Evolutionary conservation across 768 basidiomycete species (phyloP).

Genomic region (Strobilomyces confusus): DNA sequence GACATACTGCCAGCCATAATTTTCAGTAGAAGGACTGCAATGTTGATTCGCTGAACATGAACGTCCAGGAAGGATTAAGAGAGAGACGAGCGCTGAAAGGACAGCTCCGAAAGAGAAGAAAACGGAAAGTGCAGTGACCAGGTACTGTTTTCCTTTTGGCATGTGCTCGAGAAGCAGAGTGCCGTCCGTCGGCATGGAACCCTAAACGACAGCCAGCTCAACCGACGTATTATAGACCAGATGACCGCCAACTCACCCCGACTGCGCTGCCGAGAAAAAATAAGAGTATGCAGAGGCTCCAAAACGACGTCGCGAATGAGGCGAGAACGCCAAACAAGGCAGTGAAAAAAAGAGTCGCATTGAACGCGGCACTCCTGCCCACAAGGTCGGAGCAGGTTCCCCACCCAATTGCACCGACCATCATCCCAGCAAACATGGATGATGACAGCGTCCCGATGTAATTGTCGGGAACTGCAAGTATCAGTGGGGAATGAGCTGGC

Average conservation of each 20-base stretch:
- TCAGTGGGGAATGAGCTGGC: slow-evolving; percentile 14
- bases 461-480: slow-evolving; percentile 57
- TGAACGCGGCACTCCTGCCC: slow-evolving; percentile 89
- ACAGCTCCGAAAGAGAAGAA: slow-evolving; percentile 96
- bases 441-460: slow-evolving; percentile 82
- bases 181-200: slow-evolving; percentile 96
- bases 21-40: slow-evolving; percentile 67
- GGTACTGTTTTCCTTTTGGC: slow-evolving; percentile 86
- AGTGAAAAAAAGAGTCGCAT: slow-evolving; percentile 87
- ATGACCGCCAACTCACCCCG: slow-evolving; percentile 55
- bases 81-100: slow-evolving; percentile 73
- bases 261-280: slow-evolving; percentile 93
- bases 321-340: slow-evolving; percentile 82
- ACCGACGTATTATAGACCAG: neutral
- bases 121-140: slow-evolving; percentile 88
- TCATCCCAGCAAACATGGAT: slow-evolving; percentile 95
- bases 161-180: slow-evolving; percentile 90
- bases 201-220: slow-evolving; percentile 39
- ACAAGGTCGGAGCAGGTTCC: slow-evolving; percentile 89
- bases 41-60: slow-evolving; percentile 52
- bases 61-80: slow-evolving; percentile 71
- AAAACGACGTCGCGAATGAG: slow-evolving; percentile 68
- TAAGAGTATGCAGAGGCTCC: slow-evolving; percentile 64
- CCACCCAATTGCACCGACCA: slow-evolving; percentile 91
- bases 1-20: slow-evolving; percentile 88